Base-by-base conservation (phyloP, 2,329 filamentous ascomycete species). In the Peltaster fructicola region DNA sequence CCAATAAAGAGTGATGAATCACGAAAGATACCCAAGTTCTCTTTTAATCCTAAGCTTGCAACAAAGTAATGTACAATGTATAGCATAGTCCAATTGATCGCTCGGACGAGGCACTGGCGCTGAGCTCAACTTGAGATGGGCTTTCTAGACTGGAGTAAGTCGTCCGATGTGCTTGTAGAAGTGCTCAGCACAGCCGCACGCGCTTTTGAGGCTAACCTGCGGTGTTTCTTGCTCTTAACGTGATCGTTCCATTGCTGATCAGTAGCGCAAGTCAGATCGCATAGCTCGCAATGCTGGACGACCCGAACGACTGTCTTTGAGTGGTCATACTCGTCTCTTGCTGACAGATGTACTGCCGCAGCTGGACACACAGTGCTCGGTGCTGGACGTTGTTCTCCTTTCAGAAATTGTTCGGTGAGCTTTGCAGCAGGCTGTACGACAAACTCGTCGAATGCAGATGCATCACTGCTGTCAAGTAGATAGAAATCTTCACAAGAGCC, bases 401-500 rank as follows among this genome's bases (percentile, higher is more conserved):
- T 41, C 0, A 93, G 58, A 39, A 90, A 90, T 1, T 53, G 46
- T 8, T 55, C 45, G 0, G 73, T 65, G 14, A 93, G 51, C 1
- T 56, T 45, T 2, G 66, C 53, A 0, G 79, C 82, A 2, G 71
- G 71, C 2, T 59, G 51, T 2, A 69, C 59, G 2, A 93, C 79
- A n/a, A 61, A 54, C 1, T 59, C 45, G 0, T 60, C 39, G 62
- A 79, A 93, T 2, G 51, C 43, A 0, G 56, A 41, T 2, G 73
- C 55, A 36, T 88, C 62, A 2, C 75, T 81, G 33, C 78, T 78
- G 50, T 98, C 80, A 1, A 95, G 53, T 2, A 95, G 52, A 45
- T 78, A 95, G 1, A 93, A 56, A 17, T 57, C 66, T 12, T 64
- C 49, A 24, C 57, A 51, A 9, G 14, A n/a, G 59, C 51, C 3